Evolutionary conservation across 345 rosid genomes (phyloP), one percentile per base, ranked within the genome.

Genomic region (Lenwebbia sp.): DNA sequence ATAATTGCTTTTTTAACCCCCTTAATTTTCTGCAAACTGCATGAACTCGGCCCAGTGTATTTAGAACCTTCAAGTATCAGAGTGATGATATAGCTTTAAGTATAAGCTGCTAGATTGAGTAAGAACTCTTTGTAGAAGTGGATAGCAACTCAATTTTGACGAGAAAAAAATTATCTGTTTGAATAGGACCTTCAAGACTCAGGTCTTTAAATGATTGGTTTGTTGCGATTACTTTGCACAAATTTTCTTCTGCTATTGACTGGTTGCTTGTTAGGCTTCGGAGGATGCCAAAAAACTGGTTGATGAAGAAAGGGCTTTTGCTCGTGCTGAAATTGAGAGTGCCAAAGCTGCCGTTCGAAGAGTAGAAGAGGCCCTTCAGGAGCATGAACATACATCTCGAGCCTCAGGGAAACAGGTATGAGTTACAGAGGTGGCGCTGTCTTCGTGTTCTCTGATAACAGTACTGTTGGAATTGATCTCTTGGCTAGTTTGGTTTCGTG

Each of bases 251-350:
- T 70, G 81, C 47, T 19, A 37, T 33, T 37, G 81, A 70, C 47
- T 21, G 81, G 26, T 33, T 37, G 26, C 81, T 70, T 70, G 81
- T 57, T 55, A 98, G 99, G 99, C 99, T 56, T 96, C 99, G 60
- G 95, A 95, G 89, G 98, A 98, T 94, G 99, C 99, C 60, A 97
- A 94, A 93, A 96, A 89, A 91, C 98, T 97, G 81, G 98, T 96
- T 33, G 96, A 98, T 51, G 96, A 94, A 91, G 99, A 98, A 91
- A 93, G 99, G 89, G 95, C 97, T 62, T 93, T 93, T 92, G 99
- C 99, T 58, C 99, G 98, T 83, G 94, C 95, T 88, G 99, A 98
- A 93, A 98, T 98, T 86, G 98, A 98, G 85, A 93, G 90, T 88
- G 99, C 99, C 40, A 96, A 96, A 92, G 96, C 97, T 74, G 97